These are phyloP conservation scores for Yamadazyma trypodendri DNA, from an alignment of 1,139 yeast genomes.

Conservation along the genomic window DNA sequence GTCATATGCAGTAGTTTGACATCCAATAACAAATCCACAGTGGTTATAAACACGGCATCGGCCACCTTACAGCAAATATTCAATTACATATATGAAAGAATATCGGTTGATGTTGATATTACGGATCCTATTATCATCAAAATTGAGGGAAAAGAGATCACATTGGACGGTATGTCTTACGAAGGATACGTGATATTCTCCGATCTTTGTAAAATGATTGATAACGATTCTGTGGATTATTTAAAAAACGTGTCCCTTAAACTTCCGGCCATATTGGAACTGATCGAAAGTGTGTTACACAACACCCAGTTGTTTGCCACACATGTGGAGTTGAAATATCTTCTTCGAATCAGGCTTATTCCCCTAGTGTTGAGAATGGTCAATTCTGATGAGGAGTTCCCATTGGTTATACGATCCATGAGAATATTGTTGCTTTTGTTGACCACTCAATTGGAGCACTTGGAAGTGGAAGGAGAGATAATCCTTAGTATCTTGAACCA, in stretches of 20 bases:
- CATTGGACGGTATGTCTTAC: conserved; percentile 52
- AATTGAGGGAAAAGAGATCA: conserved; percentile 7
- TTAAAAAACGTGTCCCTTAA: conserved; percentile 52
- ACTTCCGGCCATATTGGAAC: conserved; percentile 72
- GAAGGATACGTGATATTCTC: conserved; percentile 70
- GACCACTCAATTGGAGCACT: conserved; percentile 54
- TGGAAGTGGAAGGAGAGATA: conserved; percentile 79
- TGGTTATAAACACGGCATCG: conserved; percentile 87
- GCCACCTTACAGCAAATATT: conserved; percentile 90
- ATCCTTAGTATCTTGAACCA: conserved; percentile 74
- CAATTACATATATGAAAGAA: conserved; percentile 71
- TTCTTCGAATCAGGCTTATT: conserved; percentile 65
- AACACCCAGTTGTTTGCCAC: conserved; percentile 55
- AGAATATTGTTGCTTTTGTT: conserved; percentile 65
- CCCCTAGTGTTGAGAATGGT: conserved; percentile 70
- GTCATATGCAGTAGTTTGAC: conserved; percentile 72
- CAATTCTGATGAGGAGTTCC: conserved; percentile 59
- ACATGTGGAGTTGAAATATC: conserved; percentile 62
- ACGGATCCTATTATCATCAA: conserved; percentile 4
- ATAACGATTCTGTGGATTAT: conserved; percentile 53
- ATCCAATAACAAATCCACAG: conserved; percentile 64
- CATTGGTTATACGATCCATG: conserved; percentile 70
- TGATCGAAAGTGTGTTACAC: conserved; percentile 66
- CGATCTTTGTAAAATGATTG: conserved; percentile 71
- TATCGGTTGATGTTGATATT: conserved; percentile 16